These are phyloP conservation scores for Corinectria fuckeliana DNA, from an alignment of 2,329 filamentous ascomycete genomes.

Conservation along the genomic window DNA sequence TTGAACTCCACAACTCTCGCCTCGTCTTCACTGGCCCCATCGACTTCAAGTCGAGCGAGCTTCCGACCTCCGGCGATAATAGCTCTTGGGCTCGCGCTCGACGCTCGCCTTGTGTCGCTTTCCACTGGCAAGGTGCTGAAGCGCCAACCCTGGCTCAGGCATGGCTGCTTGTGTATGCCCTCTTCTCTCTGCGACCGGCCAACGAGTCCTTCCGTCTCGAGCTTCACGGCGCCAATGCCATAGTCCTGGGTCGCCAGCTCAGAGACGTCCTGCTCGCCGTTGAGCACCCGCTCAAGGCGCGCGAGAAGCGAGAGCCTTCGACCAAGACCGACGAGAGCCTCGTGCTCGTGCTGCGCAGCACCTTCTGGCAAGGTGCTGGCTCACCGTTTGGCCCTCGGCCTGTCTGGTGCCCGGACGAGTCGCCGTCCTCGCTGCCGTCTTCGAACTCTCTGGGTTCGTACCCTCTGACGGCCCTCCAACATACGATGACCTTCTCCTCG, in stretches of 20 bases:
- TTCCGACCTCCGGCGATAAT: slow-evolving; percentile 59
- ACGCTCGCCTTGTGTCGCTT: slow-evolving; percentile 55
- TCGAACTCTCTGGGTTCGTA: slow-evolving; percentile 51
- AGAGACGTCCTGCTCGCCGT: slow-evolving; percentile 56
- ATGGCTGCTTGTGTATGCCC: slow-evolving; percentile 60
- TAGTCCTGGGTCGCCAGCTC: slow-evolving; percentile 48
- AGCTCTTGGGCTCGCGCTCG: slow-evolving; percentile 63
- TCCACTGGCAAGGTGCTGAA: slow-evolving; percentile 51
- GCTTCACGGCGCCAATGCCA: slow-evolving; percentile 48
- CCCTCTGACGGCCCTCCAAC: slow-evolving; percentile 56
- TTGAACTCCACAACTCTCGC: slow-evolving; percentile 42
- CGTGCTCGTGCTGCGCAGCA: slow-evolving; percentile 55
- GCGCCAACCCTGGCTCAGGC: slow-evolving; percentile 56
- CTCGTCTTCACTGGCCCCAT: slow-evolving; percentile 55
- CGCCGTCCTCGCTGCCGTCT: slow-evolving; percentile 44
- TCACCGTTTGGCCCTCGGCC: slow-evolving; percentile 71
- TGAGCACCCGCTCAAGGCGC: slow-evolving; percentile 51
- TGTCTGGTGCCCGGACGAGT: slow-evolving; percentile 62
- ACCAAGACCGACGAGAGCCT: slow-evolving; percentile 40
- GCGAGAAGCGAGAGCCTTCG: slow-evolving; percentile 36
- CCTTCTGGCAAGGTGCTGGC: slow-evolving; percentile 75
- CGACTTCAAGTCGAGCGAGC: slow-evolving; percentile 56
- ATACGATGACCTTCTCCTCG: slow-evolving; percentile 49
- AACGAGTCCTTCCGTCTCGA: slow-evolving; percentile 58
- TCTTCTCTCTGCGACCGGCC: slow-evolving; percentile 57